A percentile compares a stretch with the other conserved stretches of the same genome.
These are phyloP conservation scores for Calonectria fujianensis DNA, from an alignment of 2,329 filamentous ascomycete genomes.

Conservation along the genomic window DNA sequence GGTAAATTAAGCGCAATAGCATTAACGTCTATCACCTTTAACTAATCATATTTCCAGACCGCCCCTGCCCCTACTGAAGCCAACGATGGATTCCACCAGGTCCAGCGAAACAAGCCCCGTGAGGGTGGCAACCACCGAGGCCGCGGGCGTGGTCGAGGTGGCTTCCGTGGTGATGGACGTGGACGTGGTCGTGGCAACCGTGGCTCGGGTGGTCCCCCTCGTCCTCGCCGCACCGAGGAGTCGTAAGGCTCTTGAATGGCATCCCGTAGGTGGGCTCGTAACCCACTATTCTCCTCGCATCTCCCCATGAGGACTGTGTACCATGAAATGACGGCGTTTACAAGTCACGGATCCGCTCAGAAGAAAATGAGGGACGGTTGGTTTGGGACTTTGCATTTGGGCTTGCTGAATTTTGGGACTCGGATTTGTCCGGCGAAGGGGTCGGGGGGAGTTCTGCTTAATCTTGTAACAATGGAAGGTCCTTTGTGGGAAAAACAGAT, in stretches of 20 bases:
- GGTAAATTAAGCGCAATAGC: conserved; percentile 58
- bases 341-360: conserved; percentile 54
- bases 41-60: conserved; percentile 49
- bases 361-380: conserved; percentile 52
- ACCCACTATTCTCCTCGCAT: conserved; percentile 57
- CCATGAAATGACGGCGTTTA: conserved; percentile 64
- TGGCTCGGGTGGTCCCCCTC: conserved; percentile 58
- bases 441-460: conserved; percentile 53
- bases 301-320: conserved; percentile 61
- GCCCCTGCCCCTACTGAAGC: conserved; percentile 64
- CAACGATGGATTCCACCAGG: conserved; percentile 84
- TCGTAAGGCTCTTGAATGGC: conserved; percentile 57
- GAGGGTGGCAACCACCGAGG: conserved; percentile 66
- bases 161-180: conserved; percentile 69
- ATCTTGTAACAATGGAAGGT: conserved; percentile 55
- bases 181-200: conserved; percentile 64
- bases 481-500: conserved; percentile 45
- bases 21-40: not conserved
- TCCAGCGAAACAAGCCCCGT: conserved; percentile 76
- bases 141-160: conserved; percentile 71
- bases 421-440: conserved; percentile 54
- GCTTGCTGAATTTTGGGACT: conserved; percentile 56
- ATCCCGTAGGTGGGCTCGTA: conserved; percentile 53
- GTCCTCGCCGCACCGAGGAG: conserved; percentile 64
- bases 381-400: conserved; percentile 57